Evolutionary conservation across 2,329 filamentous ascomycete genomes (phyloP).

Genomic region (Ophiostoma triangulosporum): DNA sequence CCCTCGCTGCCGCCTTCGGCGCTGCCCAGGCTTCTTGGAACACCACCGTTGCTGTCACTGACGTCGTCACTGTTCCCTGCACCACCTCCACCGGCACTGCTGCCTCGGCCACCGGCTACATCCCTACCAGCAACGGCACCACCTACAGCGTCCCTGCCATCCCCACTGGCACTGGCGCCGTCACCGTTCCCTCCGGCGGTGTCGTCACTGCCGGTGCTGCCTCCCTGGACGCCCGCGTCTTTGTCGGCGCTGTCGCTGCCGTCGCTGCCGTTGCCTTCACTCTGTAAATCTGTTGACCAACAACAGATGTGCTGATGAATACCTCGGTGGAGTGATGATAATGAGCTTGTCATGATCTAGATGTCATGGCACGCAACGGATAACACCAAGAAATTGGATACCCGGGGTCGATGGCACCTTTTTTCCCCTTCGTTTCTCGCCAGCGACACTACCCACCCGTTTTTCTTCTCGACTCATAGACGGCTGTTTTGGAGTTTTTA

Average conservation of each 20-base stretch:
- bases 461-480: conserved; percentile 6
- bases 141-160: background rate
- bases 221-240: conserved; percentile 7
- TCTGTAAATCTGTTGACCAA: conserved; percentile 7
- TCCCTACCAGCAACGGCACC: conserved; percentile 5
- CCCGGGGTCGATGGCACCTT: background rate
- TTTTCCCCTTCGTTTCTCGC: background rate
- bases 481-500: conserved; percentile 9
- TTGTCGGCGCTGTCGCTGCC: conserved; percentile 11
- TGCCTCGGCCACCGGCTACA: background rate
- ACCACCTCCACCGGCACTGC: conserved; percentile 4
- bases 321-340: background rate
- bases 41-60: background rate
- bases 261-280: conserved; percentile 13
- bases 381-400: conserved; percentile 1
- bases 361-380: background rate
- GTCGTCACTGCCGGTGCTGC: conserved; percentile 9
- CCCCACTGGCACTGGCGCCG: background rate
- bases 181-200: background rate
- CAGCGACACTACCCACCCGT: background rate
- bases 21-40: conserved; percentile 3
- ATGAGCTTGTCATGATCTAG: background rate
- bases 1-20: conserved; percentile 8
- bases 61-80: conserved; percentile 5
- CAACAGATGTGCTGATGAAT: background rate